Percentiles rank a stretch among this genome's conserved stretches.
phyloP scores from a whole-genome alignment of 208 protist genomes.

The Herpetomonas tarakana region DNA sequence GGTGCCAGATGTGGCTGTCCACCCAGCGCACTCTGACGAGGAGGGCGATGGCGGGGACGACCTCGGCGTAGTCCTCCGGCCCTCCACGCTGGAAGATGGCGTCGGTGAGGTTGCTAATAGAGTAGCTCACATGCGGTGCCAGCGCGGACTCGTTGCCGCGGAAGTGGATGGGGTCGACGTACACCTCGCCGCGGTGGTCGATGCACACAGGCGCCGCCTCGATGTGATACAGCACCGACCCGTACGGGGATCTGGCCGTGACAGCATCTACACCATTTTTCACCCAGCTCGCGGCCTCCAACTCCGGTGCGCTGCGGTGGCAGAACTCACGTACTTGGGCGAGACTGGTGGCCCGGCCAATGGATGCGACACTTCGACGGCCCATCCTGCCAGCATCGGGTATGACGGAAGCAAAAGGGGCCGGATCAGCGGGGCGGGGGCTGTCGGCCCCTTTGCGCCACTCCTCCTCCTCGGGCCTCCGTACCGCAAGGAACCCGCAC shows the following conservation, averaged over 20 bases:
- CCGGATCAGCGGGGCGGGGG: no score
- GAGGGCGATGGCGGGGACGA: constrained; percentile 20
- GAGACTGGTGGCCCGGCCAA: no score
- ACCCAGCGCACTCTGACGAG: constrained; percentile 7
- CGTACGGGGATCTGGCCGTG: not conserved
- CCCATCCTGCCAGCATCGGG: no score
- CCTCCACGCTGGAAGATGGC: not conserved
- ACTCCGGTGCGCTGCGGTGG: constrained; percentile 5
- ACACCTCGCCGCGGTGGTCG: not conserved
- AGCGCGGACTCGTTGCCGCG: not conserved
- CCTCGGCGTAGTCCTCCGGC: not conserved
- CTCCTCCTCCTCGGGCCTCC: no score
- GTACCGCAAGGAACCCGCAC: no score
- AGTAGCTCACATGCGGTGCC: not conserved
- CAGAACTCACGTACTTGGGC: not conserved
- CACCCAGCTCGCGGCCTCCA: constrained; percentile 5
- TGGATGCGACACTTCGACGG: no score
- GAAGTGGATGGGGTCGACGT: not conserved
- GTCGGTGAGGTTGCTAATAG: not conserved
- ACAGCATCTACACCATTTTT: not conserved
- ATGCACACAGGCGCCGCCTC: constrained; percentile 15
- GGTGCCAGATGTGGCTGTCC: constrained; percentile 18
- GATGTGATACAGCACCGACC: constrained; percentile 3
- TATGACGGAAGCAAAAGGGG: no score
- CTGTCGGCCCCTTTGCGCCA: no score